A percentile compares a stretch with the other conserved stretches of the same genome.
Evolutionary conservation across 106 monocot genomes (phyloP).

Genomic region (Dactylorhiza incarnata): DNA sequence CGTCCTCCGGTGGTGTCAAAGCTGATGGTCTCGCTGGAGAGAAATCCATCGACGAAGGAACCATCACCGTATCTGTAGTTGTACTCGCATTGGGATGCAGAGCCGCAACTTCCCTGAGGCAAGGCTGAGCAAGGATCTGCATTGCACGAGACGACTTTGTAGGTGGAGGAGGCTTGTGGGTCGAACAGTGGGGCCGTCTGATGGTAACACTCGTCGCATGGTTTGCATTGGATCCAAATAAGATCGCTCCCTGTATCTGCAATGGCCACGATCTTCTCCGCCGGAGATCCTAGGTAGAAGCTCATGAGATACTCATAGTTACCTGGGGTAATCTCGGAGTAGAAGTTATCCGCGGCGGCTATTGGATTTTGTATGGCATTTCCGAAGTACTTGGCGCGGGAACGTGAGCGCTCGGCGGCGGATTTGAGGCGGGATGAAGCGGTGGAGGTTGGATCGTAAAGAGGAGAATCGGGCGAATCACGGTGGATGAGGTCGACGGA

Average conservation of each 20-base stretch:
- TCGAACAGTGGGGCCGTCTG: conserved; percentile 6
- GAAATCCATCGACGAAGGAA: conserved; percentile 19
- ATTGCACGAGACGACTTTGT: not conserved
- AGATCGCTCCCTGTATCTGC: conserved; percentile 20
- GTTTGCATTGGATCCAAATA: conserved; percentile 13
- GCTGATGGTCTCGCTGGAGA: conserved; percentile 33
- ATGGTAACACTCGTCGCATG: conserved; percentile 5
- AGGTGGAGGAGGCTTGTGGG: conserved; percentile 7
- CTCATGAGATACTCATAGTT: conserved; percentile 6
- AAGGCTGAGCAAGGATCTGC: not conserved
- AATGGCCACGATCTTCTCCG: conserved; percentile 3
- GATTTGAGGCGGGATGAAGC: conserved; percentile 8
- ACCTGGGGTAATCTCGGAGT: not conserved
- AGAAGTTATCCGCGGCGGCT: not conserved
- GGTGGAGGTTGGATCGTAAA: conserved; percentile 5
- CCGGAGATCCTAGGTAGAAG: conserved; percentile 6
- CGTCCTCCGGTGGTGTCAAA: conserved; percentile 6
- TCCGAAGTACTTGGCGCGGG: not conserved
- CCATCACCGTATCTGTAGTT: conserved; percentile 21
- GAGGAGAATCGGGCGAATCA: conserved; percentile 21
- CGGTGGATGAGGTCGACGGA: conserved; percentile 36
- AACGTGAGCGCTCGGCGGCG: not conserved
- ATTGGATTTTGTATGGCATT: not conserved
- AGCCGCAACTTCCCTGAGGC: not conserved
- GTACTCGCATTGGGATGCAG: not conserved